Percentiles rank a stretch among this genome's conserved stretches.
Evolutionary conservation across 805 yeast genomes (phyloP).

Genomic region (Saccharomyces mikatae): DNA sequence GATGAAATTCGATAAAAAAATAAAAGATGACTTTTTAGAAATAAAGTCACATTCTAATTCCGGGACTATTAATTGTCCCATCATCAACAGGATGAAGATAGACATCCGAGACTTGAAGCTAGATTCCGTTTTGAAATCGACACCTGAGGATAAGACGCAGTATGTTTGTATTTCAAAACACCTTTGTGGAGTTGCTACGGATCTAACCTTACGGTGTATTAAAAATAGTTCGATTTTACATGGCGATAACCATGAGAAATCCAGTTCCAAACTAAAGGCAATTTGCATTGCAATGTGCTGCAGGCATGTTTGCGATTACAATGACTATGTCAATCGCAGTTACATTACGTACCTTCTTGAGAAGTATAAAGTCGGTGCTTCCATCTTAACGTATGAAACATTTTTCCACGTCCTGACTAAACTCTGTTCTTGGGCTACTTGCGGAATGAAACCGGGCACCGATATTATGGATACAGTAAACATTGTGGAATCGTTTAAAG

Average conservation of each 20-base stretch:
- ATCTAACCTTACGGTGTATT: conserved; percentile 64
- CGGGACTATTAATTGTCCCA: conserved; percentile 6
- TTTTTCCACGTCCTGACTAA: conserved; percentile 47
- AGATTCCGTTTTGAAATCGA: conserved; percentile 33
- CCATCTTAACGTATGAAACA: conserved; percentile 14
- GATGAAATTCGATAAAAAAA: conserved; percentile 68
- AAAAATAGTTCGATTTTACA: conserved; percentile 29
- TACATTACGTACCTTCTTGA: conserved; percentile 33
- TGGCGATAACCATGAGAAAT: not conserved
- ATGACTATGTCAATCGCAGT: conserved; percentile 28
- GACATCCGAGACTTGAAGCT: conserved; percentile 74
- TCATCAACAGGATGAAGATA: conserved; percentile 34
- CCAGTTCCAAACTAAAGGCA: conserved; percentile 36
- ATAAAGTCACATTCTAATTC: not conserved
- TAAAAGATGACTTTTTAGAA: conserved; percentile 44
- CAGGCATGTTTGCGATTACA: conserved; percentile 72
- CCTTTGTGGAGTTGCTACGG: conserved; percentile 91
- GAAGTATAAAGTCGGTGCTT: conserved; percentile 14
- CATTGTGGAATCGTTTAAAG: not conserved
- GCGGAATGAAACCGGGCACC: conserved; percentile 45
- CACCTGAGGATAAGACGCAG: conserved; percentile 3
- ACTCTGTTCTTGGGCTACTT: conserved; percentile 84
- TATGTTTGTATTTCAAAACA: conserved; percentile 74
- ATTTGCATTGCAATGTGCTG: conserved; percentile 87
- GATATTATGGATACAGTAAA: conserved; percentile 29